These are phyloP conservation scores for Epichloe elymi DNA, from an alignment of 2,329 filamentous ascomycete genomes.

Conservation along the genomic window DNA sequence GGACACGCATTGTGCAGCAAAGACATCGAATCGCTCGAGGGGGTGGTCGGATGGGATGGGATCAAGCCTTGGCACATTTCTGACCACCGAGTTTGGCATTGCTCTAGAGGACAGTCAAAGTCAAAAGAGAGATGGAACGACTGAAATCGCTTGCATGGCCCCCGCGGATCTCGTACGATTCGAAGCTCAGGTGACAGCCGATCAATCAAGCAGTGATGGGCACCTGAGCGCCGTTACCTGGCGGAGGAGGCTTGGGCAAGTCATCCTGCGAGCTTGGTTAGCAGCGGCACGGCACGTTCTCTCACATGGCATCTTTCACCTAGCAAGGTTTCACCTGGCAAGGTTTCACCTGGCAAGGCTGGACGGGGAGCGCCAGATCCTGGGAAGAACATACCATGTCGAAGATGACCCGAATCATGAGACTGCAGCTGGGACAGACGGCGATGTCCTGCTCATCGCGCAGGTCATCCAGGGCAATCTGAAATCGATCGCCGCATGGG, in stretches of 20 bases:
- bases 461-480: constrained; percentile 75
- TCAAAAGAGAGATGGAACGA: too few species aligned
- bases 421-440: constrained; percentile 92
- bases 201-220: constrained; percentile 25
- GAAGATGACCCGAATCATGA: constrained; percentile 94
- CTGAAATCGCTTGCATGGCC: too few species aligned
- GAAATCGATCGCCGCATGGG: constrained; percentile 92
- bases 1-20: not conserved
- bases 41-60: too few species aligned
- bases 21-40: not conserved
- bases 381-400: constrained; percentile 48
- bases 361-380: too few species aligned
- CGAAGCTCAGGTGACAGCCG: too few species aligned
- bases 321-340: not conserved
- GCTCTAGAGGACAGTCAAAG: too few species aligned
- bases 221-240: constrained; percentile 21
- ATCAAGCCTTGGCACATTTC: too few species aligned
- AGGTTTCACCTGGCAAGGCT: not conserved
- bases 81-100: too few species aligned
- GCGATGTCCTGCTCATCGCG: constrained; percentile 84
- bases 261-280: constrained; percentile 23
- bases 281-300: not conserved
- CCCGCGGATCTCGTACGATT: not conserved
- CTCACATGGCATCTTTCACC: not conserved
- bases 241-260: constrained; percentile 26